These are phyloP conservation scores for Takashimella koratensis DNA, from an alignment of 1,284 basidiomycete genomes.

Conservation along the genomic window DNA sequence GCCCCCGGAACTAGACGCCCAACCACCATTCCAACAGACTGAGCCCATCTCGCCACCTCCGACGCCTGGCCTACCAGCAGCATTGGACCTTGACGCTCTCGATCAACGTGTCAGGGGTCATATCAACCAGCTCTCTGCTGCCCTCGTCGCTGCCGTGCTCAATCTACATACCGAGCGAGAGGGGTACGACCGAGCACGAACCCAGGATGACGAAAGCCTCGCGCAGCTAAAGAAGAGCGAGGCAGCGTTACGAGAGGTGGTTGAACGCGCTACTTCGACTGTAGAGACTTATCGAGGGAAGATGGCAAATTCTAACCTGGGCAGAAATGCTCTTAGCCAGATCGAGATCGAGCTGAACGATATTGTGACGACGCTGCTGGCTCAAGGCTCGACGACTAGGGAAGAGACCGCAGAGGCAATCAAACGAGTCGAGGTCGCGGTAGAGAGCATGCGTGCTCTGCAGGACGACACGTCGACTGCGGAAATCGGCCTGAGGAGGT, in stretches of 20 bases:
- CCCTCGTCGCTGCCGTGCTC: constrained; percentile 58
- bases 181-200: background rate
- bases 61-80: constrained; percentile 18
- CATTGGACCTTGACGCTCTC: constrained; percentile 60
- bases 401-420: background rate
- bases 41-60: constrained; percentile 12
- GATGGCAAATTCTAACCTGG: background rate
- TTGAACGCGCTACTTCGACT: background rate
- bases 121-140: constrained; percentile 64
- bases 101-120: constrained; percentile 67
- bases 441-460: too few relatives aligned
- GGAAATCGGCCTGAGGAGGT: too few relatives aligned
- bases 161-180: constrained; percentile 8
- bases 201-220: background rate
- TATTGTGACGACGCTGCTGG: background rate
- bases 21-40: too few relatives aligned
- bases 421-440: background rate
- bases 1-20: too few relatives aligned
- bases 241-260: background rate
- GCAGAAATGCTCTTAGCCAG: background rate
- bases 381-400: background rate
- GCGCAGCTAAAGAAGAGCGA: background rate
- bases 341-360: background rate
- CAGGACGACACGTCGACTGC: too few relatives aligned
- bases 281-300: background rate